phyloP scores from a whole-genome alignment of 306 rosid genomes.

The Fragaria nilgerrensis region DNA sequence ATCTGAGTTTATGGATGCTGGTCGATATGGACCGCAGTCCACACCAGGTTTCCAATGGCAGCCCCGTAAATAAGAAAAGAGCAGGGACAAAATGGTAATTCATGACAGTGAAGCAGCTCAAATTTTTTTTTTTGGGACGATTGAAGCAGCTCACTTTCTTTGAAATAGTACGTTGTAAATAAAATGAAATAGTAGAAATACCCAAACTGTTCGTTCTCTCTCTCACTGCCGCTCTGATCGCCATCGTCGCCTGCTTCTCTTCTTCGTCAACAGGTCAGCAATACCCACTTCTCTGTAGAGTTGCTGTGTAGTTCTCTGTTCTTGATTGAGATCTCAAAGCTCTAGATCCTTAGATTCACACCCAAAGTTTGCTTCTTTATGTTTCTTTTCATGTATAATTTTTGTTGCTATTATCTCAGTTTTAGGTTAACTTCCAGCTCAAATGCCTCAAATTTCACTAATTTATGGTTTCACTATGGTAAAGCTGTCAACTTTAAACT shows the following conservation, averaged over 20 bases:
- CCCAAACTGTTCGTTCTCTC: conserved; percentile 18
- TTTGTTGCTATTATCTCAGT: background rate
- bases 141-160: too few relatives aligned
- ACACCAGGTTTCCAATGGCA: too few relatives aligned
- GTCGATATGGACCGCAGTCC: too few relatives aligned
- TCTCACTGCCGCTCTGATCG: background rate
- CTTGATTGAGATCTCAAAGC: background rate
- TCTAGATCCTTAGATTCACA: too few relatives aligned
- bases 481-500: background rate
- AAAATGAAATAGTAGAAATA: background rate
- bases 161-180: too few relatives aligned
- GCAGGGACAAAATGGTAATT: too few relatives aligned
- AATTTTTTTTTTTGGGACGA: too few relatives aligned
- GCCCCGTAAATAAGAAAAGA: too few relatives aligned
- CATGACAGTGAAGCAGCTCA: too few relatives aligned
- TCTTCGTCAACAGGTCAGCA: conserved; percentile 3
- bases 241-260: background rate
- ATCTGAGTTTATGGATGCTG: too few relatives aligned
- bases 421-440: background rate
- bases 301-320: background rate
- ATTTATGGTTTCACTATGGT: background rate
- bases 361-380: background rate
- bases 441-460: background rate
- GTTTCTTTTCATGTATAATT: background rate
- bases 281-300: background rate